Base-by-base conservation (phyloP, 768 basidiomycete species). In the Agaricus subrufescens region DNA sequence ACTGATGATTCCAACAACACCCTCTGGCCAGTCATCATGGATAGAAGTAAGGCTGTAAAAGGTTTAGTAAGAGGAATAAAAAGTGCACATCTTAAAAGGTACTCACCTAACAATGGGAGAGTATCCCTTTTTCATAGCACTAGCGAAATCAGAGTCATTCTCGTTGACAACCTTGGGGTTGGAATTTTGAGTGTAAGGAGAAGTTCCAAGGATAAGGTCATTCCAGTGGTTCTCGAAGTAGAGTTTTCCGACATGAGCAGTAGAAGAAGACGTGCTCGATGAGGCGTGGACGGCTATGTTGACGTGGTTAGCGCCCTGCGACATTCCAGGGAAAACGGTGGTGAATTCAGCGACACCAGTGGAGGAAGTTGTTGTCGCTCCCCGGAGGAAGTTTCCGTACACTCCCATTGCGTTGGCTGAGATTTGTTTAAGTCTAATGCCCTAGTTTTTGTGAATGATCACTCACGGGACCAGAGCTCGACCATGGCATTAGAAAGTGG, bases 151-250 rank as follows among this genome's bases (percentile, higher is more conserved):
- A 29, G 64, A 53, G 52, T 75, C 73, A 8, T 68, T 63, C 26
- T 65, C 61, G 60, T 75, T 70, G 26, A 58, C 27, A n/a, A 65
- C 63, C 34, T 66, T 59, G 3, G 29, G n/a, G 34, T 70, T 66
- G 0, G 62, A 69, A 57, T 72, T 73, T 47, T 63, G 52, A 48
- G 58, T 63, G 61, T 75, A 75, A 6, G 67, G 64, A 7, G 63
- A 51, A 12, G 63, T 63, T 50, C 59, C 64, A 54, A 64, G 59
- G 23, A 74, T 64, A 27, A 67, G 61, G 2, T 65, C 63, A 34
- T 66, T 72, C 71, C 70, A 72, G 19, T 56, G 58, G 46, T 75
- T 73, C 8, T 67, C 67, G 64, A 75, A 75, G 67, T 73, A 76
- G 11, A 75, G 59, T 49, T 71, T 72, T 6, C 75, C 75, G 43